These are phyloP conservation scores for Penicillium sp. DNA, from an alignment of 2,329 filamentous ascomycete species.

Conservation along the genomic window DNA sequence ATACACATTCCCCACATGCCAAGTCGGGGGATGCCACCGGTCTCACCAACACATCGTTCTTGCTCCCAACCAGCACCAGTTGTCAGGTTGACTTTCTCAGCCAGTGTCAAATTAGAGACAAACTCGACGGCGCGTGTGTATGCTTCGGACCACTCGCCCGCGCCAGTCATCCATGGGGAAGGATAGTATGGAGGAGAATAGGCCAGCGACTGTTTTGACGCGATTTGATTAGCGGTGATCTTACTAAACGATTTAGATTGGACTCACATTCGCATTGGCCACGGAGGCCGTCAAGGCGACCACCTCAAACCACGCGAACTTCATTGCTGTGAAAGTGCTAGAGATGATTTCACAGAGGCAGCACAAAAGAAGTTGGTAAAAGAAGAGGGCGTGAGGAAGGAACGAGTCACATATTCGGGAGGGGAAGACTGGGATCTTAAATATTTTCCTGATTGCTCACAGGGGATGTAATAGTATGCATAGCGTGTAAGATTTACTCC, in stretches of 20 bases:
- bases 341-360: neutral
- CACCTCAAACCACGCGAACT: conserved; percentile 36
- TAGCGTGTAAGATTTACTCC: neutral
- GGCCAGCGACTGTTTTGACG: conserved; percentile 28
- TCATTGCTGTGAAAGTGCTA: conserved; percentile 28
- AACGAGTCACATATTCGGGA: neutral
- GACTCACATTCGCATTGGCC: conserved; percentile 33
- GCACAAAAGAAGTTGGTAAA: neutral
- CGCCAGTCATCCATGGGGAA: conserved; percentile 78
- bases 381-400: neutral
- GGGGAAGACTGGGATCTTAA: neutral
- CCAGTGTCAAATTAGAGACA: conserved; percentile 76
- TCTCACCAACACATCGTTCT: conserved; percentile 75
- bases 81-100: conserved; percentile 92
- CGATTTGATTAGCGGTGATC: conserved; percentile 4
- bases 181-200: conserved; percentile 71
- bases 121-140: conserved; percentile 74
- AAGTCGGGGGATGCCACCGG: conserved; percentile 47
- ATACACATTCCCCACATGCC: conserved; percentile 73
- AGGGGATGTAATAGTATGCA: conserved; percentile 3
- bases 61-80: conserved; percentile 79
- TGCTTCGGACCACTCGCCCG: conserved; percentile 71
- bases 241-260: neutral
- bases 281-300: conserved; percentile 32
- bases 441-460: neutral